Evolutionary conservation across 2,329 filamentous ascomycete species (phyloP).

Genomic region (Curvularia sp.): DNA sequence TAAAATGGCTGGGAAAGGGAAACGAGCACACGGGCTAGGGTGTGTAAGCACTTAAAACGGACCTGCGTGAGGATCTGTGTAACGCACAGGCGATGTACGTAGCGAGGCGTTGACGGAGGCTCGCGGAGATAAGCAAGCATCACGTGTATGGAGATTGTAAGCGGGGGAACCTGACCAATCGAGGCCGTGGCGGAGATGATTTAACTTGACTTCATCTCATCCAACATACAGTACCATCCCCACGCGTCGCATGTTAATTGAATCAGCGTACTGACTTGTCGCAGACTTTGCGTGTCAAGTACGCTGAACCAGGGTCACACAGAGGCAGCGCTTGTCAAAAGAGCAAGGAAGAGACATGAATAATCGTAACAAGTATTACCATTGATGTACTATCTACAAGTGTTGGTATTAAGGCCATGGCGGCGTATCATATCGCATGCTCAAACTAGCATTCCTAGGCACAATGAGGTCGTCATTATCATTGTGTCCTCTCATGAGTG

Average conservation of each 20-base stretch:
- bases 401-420: constrained; percentile 20
- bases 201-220: constrained; percentile 5
- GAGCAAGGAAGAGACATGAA: not conserved
- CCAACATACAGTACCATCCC: not conserved
- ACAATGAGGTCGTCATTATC: constrained; percentile 31
- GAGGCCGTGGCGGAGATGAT: not conserved
- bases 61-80: no score
- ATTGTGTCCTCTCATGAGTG: constrained; percentile 31
- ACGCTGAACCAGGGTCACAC: not conserved
- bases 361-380: constrained; percentile 29
- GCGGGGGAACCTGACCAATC: not conserved
- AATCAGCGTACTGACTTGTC: not conserved
- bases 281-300: not conserved
- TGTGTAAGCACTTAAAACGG: no score
- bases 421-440: constrained; percentile 46
- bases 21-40: no score
- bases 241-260: not conserved
- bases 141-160: no score
- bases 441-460: constrained; percentile 26
- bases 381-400: constrained; percentile 36
- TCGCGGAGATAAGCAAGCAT: no score
- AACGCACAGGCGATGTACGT: no score
- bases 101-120: no score
- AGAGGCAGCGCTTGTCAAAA: not conserved
- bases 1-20: no score